phyloP scores from a whole-genome alignment of 2,329 filamentous ascomycete genomes.

The Endothia cerciana region DNA sequence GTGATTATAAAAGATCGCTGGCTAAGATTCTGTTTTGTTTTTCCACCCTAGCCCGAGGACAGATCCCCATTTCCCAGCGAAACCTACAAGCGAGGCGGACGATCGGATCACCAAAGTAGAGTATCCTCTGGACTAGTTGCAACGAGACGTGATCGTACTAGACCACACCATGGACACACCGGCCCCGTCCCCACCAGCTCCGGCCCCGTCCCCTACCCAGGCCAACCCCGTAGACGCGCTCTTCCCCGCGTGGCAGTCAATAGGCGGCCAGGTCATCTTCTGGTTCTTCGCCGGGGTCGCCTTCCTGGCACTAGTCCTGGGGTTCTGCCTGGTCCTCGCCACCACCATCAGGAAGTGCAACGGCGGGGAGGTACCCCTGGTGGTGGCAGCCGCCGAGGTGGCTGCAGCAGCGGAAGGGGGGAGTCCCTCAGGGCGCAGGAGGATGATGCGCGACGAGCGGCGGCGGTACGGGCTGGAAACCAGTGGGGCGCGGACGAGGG shows the following conservation, averaged over 20 bases:
- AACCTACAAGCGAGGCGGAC: background rate
- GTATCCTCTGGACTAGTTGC: background rate
- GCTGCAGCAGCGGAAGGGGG: background rate
- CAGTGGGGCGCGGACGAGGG: background rate
- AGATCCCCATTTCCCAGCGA: background rate
- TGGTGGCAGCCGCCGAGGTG: background rate
- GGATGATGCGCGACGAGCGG: background rate
- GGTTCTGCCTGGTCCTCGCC: background rate
- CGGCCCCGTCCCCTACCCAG: background rate
- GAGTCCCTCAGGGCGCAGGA: background rate
- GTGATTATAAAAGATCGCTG: too few species aligned
- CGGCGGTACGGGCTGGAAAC: background rate
- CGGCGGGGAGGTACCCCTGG: background rate
- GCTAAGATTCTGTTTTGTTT: too few species aligned
- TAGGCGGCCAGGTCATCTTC: background rate
- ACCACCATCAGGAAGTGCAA: background rate
- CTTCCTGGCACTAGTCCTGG: background rate
- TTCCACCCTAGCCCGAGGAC: too few species aligned
- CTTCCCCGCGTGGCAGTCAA: too few species aligned
- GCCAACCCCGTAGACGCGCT: background rate
- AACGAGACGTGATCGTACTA: background rate
- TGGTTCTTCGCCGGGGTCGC: background rate
- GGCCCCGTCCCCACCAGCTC: background rate
- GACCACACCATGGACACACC: background rate
- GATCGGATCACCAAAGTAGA: background rate